Percentiles rank a stretch among this genome's conserved stretches.
Conservation (phyloP, 768 basidiomycete species). For the Agaricus blazei region DNA sequence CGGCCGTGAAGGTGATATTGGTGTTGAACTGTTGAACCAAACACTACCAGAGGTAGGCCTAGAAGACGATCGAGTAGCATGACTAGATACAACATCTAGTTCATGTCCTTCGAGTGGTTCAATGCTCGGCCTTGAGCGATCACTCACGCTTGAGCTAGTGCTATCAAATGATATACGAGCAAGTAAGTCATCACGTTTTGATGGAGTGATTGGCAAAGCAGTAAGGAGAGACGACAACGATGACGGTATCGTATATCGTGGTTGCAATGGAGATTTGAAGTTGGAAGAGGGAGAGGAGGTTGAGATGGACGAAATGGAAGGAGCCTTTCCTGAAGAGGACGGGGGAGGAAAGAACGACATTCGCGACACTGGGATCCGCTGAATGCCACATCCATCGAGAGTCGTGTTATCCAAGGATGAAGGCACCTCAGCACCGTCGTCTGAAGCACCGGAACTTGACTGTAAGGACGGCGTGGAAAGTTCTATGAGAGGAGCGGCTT, state of each 20-base stretch:
- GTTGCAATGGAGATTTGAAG: conserved; percentile 12
- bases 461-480: conserved; percentile 10
- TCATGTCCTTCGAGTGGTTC: conserved; percentile 38
- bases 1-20: conserved; percentile 17
- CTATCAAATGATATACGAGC: conserved; percentile 53
- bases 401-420: conserved; percentile 15
- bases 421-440: background rate
- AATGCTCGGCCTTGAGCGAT: conserved; percentile 26
- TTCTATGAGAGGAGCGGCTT: background rate
- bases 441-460: background rate
- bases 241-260: conserved; percentile 25
- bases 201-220: conserved; percentile 44
- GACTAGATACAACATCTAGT: conserved; percentile 33
- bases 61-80: background rate
- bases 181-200: conserved; percentile 51
- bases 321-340: conserved; percentile 18
- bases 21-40: conserved; percentile 11
- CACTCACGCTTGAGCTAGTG: conserved; percentile 38
- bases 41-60: background rate
- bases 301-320: conserved; percentile 12
- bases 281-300: conserved; percentile 11
- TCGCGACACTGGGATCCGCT: conserved; percentile 44
- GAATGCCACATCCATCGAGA: conserved; percentile 25
- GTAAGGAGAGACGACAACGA: conserved; percentile 40
- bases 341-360: conserved; percentile 54